phyloP scores from a whole-genome alignment of 2,329 filamentous ascomycete species.

The Mollisia scopiformis region DNA sequence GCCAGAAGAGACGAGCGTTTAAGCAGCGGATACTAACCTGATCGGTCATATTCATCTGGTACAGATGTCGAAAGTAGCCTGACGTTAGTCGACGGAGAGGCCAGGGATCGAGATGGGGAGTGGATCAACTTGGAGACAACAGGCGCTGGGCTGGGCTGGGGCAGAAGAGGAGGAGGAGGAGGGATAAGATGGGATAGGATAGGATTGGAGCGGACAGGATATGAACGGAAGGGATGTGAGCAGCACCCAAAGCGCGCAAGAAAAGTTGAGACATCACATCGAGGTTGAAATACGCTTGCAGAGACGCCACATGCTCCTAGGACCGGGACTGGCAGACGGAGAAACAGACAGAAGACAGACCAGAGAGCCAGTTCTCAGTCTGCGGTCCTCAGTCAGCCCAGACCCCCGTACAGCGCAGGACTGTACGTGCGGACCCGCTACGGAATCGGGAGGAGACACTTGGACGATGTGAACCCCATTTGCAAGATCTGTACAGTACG shows the following conservation, averaged over 20 bases:
- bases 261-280: not conserved
- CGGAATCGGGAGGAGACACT: not conserved
- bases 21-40: slow-evolving; percentile 29
- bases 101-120: slow-evolving; percentile 30
- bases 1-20: slow-evolving; percentile 24
- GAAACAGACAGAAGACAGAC: too few species aligned
- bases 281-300: not conserved
- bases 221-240: too few species aligned
- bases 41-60: slow-evolving; percentile 31
- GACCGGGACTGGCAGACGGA: too few species aligned
- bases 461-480: not conserved
- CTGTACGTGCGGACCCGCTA: too few species aligned
- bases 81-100: slow-evolving; percentile 26
- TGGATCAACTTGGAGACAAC: slow-evolving; percentile 25
- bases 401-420: not conserved
- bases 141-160: slow-evolving; percentile 15
- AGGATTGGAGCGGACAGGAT: too few species aligned
- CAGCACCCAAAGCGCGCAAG: not conserved
- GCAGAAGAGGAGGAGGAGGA: slow-evolving; percentile 9
- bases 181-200: slow-evolving; percentile 1
- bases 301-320: not conserved
- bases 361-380: too few species aligned
- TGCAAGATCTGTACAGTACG: not conserved
- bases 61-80: slow-evolving; percentile 22
- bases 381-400: not conserved